A percentile compares a stretch with the other conserved stretches of the same genome.
Evolutionary conservation across 2,329 filamentous ascomycete species (phyloP).

Genomic region (Colletotrichum sansevieriae): DNA sequence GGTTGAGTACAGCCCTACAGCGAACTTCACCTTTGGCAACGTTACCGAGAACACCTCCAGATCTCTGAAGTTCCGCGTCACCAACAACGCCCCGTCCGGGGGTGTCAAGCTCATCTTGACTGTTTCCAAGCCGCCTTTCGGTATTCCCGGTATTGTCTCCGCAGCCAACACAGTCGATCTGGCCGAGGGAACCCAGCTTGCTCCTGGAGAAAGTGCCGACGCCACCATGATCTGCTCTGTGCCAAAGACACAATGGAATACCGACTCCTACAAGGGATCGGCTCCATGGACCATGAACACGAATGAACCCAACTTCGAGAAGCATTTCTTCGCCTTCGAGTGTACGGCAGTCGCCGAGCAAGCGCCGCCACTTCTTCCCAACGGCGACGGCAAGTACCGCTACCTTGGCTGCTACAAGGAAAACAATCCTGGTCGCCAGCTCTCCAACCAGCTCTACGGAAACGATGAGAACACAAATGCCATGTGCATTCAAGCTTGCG

Average conservation of each 20-base stretch:
- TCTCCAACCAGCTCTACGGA: conserved; percentile 58
- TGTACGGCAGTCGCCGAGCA: conserved; percentile 67
- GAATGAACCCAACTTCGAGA: conserved; percentile 65
- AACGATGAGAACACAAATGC: conserved; percentile 57
- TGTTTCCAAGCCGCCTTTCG: conserved; percentile 72
- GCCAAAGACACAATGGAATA: conserved; percentile 69
- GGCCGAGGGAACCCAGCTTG: conserved; percentile 66
- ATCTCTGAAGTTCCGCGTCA: conserved; percentile 64
- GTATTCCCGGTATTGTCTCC: conserved; percentile 64
- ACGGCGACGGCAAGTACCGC: conserved; percentile 62
- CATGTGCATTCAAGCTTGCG: conserved; percentile 61
- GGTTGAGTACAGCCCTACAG: conserved; percentile 58
- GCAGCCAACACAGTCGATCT: conserved; percentile 69
- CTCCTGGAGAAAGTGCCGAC: conserved; percentile 62
- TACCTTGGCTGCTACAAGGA: conserved; percentile 70
- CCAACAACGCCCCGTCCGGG: conserved; percentile 61
- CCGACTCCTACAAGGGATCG: conserved; percentile 60
- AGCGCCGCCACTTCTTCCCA: conserved; percentile 59
- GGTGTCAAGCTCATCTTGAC: conserved; percentile 65
- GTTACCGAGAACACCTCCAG: conserved; percentile 65
- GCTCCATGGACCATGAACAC: conserved; percentile 70
- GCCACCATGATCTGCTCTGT: conserved; percentile 68
- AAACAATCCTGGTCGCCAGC: conserved; percentile 67
- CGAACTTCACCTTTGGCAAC: conserved; percentile 67
- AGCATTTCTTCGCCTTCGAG: conserved; percentile 64